These are phyloP conservation scores for Psilocybe cubensis DNA, from an alignment of 768 basidiomycete species.

Conservation along the genomic window DNA sequence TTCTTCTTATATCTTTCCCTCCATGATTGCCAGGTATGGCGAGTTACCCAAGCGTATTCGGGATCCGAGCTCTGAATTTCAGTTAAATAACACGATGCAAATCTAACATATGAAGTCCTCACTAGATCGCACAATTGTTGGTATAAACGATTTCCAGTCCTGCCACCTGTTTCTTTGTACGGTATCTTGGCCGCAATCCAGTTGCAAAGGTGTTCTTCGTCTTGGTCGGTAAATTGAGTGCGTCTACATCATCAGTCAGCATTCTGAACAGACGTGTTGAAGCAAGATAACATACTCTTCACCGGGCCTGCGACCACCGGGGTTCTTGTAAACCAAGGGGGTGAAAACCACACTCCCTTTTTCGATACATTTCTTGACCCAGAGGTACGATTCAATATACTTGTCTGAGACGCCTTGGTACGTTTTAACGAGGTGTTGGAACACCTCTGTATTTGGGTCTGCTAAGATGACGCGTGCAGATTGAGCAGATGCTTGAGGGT, in stretches of 20 bases:
- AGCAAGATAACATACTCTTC: slow-evolving; percentile 64
- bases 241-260: slow-evolving; percentile 46
- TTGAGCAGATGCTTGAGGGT: slow-evolving; percentile 71
- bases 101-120: slow-evolving; percentile 10
- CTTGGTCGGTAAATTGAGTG: slow-evolving; percentile 77
- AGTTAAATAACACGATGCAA: background rate
- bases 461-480: slow-evolving; percentile 78
- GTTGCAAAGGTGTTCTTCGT: slow-evolving; percentile 72
- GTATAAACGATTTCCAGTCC: slow-evolving; percentile 83
- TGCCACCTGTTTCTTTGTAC: slow-evolving; percentile 79
- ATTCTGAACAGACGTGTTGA: background rate
- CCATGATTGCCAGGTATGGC: slow-evolving; percentile 92
- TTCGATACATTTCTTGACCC: slow-evolving; percentile 86
- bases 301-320: slow-evolving; percentile 78
- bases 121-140: slow-evolving; percentile 82
- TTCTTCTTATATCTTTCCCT: slow-evolving; percentile 90
- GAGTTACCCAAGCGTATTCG: slow-evolving; percentile 77
- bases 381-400: slow-evolving; percentile 79
- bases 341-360: slow-evolving; percentile 67
- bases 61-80: slow-evolving; percentile 59
- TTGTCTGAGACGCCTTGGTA: slow-evolving; percentile 74
- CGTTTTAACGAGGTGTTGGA: slow-evolving; percentile 71
- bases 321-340: slow-evolving; percentile 82
- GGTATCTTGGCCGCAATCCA: slow-evolving; percentile 88
- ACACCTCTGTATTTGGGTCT: slow-evolving; percentile 79